phyloP scores from a whole-genome alignment of 1,284 basidiomycete species.

The Cystobasidium sp. region DNA sequence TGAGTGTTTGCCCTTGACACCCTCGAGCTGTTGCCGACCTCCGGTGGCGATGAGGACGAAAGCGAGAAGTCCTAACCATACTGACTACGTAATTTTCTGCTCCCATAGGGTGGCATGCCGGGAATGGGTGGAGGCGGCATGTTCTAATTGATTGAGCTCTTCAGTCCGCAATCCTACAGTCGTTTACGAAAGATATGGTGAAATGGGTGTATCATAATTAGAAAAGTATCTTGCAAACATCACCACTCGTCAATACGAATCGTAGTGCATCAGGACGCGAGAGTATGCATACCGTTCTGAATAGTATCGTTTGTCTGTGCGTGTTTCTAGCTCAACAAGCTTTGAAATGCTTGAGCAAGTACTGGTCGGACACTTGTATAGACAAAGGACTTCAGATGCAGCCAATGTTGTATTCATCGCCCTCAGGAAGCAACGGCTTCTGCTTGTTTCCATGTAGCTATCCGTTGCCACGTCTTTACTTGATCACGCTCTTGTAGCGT shows the following conservation, averaged over 20 bases:
- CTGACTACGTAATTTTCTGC: too few species aligned
- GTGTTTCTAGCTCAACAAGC: neutral
- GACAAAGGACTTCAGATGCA: neutral
- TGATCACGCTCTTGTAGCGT: too few species aligned
- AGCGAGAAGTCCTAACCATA: too few species aligned
- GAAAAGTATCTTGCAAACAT: neutral
- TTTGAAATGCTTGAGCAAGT: neutral
- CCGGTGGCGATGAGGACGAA: too few species aligned
- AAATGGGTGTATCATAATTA: constrained; percentile 6
- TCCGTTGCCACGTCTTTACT: neutral
- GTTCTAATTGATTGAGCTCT: constrained; percentile 35
- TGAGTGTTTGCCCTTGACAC: too few species aligned
- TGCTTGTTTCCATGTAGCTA: neutral
- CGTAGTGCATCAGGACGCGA: neutral
- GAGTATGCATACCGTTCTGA: neutral
- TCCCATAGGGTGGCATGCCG: constrained; percentile 53
- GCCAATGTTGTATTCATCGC: too few species aligned
- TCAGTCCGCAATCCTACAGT: neutral
- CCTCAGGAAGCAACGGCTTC: too few species aligned
- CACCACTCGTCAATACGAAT: constrained; percentile 5
- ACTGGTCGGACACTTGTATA: too few species aligned
- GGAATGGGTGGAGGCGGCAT: constrained; percentile 47
- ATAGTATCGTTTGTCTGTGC: neutral
- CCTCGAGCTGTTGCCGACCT: too few species aligned
- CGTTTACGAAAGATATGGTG: neutral